Evolutionary conservation across 768 basidiomycete species (phyloP).

Genomic region (Cystofilobasidium bisporidii): DNA sequence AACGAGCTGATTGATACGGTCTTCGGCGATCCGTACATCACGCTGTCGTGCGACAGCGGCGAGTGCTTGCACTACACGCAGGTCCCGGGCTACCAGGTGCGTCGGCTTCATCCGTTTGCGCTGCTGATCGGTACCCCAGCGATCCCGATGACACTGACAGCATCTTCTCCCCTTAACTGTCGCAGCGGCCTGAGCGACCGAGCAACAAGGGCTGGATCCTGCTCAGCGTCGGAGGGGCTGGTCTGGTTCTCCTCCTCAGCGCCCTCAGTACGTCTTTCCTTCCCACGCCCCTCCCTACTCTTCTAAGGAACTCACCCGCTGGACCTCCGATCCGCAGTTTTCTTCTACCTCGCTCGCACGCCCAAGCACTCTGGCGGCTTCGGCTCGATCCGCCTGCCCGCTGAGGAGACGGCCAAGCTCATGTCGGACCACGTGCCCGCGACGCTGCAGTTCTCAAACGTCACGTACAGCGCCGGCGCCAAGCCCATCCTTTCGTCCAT

Average conservation of each 20-base stretch:
- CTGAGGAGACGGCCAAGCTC: conserved; percentile 67
- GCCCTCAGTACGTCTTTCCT: conserved; percentile 17
- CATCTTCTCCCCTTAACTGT: background rate
- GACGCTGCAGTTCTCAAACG: conserved; percentile 74
- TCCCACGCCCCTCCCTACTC: conserved; percentile 22
- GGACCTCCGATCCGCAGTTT: conserved; percentile 42
- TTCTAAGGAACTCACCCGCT: conserved; percentile 20
- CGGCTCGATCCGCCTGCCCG: conserved; percentile 49
- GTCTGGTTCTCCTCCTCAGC: conserved; percentile 54
- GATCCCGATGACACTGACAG: no score
- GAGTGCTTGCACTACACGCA: conserved; percentile 90
- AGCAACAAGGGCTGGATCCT: conserved; percentile 75
- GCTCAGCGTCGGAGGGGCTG: conserved; percentile 69
- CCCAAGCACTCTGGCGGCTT: conserved; percentile 51
- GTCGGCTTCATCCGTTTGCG: no score
- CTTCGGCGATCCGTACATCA: conserved; percentile 85
- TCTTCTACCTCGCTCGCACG: conserved; percentile 85
- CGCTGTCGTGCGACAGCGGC: conserved; percentile 73
- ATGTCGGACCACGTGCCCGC: conserved; percentile 94
- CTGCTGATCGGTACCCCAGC: no score
- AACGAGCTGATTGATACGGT: conserved; percentile 85
- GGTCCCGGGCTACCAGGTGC: conserved; percentile 81
- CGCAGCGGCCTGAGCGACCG: conserved; percentile 65
- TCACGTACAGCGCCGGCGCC: conserved; percentile 65
- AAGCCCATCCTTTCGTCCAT: conserved; percentile 68